phyloP scores from a whole-genome alignment of 225 moss, liverwort and hornwort genomes.

The Lunularia cruciata region DNA sequence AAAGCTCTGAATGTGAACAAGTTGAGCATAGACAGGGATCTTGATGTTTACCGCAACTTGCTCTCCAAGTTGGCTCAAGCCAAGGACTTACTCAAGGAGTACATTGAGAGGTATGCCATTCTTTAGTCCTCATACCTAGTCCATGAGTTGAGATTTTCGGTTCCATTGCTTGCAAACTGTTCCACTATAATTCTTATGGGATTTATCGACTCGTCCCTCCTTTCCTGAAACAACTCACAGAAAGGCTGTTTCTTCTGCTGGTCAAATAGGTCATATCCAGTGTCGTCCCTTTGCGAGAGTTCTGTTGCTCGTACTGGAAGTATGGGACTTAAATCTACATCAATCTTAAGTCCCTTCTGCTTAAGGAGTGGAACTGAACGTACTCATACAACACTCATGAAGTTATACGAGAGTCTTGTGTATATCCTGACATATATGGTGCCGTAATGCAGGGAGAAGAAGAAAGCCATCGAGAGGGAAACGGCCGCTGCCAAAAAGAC shows the following conservation, averaged over 20 bases:
- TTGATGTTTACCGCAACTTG: constrained; percentile 88
- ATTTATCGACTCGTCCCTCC: background rate
- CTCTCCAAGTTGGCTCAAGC: constrained; percentile 90
- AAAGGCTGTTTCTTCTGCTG: too few relatives aligned
- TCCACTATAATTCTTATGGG: background rate
- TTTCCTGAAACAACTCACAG: too few relatives aligned
- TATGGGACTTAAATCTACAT: too few relatives aligned
- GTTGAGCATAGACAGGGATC: constrained; percentile 85
- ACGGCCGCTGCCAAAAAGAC: constrained; percentile 50
- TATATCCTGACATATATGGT: background rate
- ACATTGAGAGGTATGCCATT: constrained; percentile 72
- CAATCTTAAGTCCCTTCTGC: too few relatives aligned
- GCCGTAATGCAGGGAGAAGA: constrained; percentile 70
- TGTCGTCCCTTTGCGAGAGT: too few relatives aligned
- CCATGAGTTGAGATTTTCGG: background rate
- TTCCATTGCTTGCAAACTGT: background rate
- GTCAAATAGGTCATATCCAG: too few relatives aligned
- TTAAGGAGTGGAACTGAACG: too few relatives aligned
- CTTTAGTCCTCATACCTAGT: too few relatives aligned
- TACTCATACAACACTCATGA: too few relatives aligned
- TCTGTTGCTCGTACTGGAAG: too few relatives aligned
- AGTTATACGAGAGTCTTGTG: too few relatives aligned
- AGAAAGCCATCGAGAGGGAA: constrained; percentile 69
- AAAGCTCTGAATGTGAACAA: constrained; percentile 92
- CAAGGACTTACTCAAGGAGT: constrained; percentile 89